Evolutionary conservation across 805 yeast genomes (phyloP).

Genomic region (Saturnispora saitoi): DNA sequence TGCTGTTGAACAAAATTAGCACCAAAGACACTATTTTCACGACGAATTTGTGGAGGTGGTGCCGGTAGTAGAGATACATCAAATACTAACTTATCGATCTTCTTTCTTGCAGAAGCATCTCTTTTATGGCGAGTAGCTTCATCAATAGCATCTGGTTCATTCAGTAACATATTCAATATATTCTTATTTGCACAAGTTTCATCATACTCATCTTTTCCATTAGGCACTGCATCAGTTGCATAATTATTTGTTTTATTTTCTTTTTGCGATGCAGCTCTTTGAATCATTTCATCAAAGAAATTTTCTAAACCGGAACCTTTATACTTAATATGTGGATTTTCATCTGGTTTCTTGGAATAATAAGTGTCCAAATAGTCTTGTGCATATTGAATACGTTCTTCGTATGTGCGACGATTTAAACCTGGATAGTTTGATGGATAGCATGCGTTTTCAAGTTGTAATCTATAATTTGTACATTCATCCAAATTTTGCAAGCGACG

Average conservation of each 20-base stretch:
- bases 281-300: slow-evolving; percentile 3
- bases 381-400: slow-evolving; percentile 20
- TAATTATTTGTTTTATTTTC: not conserved
- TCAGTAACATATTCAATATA: not conserved
- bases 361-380: slow-evolving; percentile 18
- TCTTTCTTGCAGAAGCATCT: not conserved
- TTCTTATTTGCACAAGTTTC: not conserved
- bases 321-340: slow-evolving; percentile 4
- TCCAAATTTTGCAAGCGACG: slow-evolving; percentile 26
- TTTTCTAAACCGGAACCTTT: slow-evolving; percentile 4
- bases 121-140: slow-evolving; percentile 1
- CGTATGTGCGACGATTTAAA: slow-evolving; percentile 12
- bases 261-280: not conserved
- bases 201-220: not conserved
- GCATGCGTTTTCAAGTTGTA: slow-evolving; percentile 23
- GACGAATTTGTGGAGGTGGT: slow-evolving; percentile 13
- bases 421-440: slow-evolving; percentile 10
- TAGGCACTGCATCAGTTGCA: too few species aligned
- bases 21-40: slow-evolving; percentile 19
- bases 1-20: not conserved
- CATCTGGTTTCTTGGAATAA: slow-evolving; percentile 10
- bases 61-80: slow-evolving; percentile 18
- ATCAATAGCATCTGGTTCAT: slow-evolving; percentile 7
- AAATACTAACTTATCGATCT: slow-evolving; percentile 10
- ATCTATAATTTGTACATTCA: slow-evolving; percentile 27